phyloP scores from a whole-genome alignment of 805 yeast genomes.

The Ascoidea tarda region DNA sequence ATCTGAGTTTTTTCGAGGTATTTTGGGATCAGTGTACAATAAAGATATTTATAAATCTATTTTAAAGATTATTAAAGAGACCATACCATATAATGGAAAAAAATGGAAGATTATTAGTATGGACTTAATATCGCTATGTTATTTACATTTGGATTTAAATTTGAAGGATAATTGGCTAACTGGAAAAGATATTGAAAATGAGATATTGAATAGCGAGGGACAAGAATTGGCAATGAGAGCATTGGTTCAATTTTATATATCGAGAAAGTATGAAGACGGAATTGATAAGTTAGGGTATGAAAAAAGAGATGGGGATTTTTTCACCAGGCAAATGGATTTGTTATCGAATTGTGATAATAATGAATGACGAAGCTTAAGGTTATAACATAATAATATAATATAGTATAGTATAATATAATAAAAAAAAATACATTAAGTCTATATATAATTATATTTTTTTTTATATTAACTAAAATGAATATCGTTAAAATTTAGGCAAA shows the following conservation, averaged over 20 bases:
- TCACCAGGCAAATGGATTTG: constrained; percentile 25
- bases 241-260: constrained; percentile 62
- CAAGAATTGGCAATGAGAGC: constrained; percentile 80
- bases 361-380: background rate
- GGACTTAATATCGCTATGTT: constrained; percentile 85
- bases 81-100: constrained; percentile 83
- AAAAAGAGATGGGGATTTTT: constrained; percentile 24
- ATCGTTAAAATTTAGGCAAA: background rate
- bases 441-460: background rate
- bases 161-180: constrained; percentile 80
- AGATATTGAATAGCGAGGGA: constrained; percentile 62
- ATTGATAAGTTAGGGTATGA: constrained; percentile 47
- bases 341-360: constrained; percentile 15
- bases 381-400: background rate
- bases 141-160: constrained; percentile 55
- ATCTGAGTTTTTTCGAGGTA: constrained; percentile 42
- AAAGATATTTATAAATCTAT: constrained; percentile 51
- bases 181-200: constrained; percentile 66
- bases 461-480: background rate
- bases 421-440: background rate
- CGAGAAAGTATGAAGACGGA: constrained; percentile 34
- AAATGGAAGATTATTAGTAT: constrained; percentile 90
- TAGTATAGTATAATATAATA: background rate
- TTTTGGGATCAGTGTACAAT: constrained; percentile 46
- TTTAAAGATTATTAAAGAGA: constrained; percentile 57